Base-by-base conservation (phyloP, 768 basidiomycete genomes). In the Pisolithus marmoratus region DNA sequence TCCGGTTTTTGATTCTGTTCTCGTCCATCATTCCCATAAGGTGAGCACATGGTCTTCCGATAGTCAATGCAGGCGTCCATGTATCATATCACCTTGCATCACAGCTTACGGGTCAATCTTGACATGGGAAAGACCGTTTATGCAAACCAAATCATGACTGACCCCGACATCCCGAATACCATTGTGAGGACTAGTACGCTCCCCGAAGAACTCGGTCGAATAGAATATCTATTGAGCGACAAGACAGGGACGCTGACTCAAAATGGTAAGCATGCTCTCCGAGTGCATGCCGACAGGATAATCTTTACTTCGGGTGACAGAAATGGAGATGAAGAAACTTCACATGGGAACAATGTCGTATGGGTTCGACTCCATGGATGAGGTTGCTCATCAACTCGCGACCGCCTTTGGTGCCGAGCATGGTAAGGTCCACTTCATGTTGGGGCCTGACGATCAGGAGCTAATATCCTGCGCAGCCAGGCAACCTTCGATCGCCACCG, bases 101-200 rank as follows among this genome's bases (percentile, higher is more conserved):
- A 6, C 64, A 97, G 94, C 77, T 74, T 99, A 50, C 89, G 96
- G n/a, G 95, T 99, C 49, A 99, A 99, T 60, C 79, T 99, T 49
- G 96, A 99, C 68, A 98, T 99, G 94, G 96, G 96, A 51, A 99
- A 99, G 72, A 98, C 94, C 1, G 89, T 98, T 40, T 99, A 99
- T 60, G 94, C 92, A 0, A 85, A 89, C 40, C 90, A 94, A 58
- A 98, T 98, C 51, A 93, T 94, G 86, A 85, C 82, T 48, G 96
- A 98, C 70, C 64, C 60, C 42, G 92, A 97, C 69, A 99, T 99
- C 58, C 92, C 94, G 4, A 83, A 85, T 44, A 96, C 96, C 4
- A 96, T 98, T 55, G 96, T 98, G 8, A 79, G 96, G 14, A 98
- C 96, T n/a, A 92, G 89, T 61, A 99, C 96, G 0, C 76, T 99